Conservation (phyloP, 352 stramenopile genomes). For the Stramenopiles sp. region DNA sequence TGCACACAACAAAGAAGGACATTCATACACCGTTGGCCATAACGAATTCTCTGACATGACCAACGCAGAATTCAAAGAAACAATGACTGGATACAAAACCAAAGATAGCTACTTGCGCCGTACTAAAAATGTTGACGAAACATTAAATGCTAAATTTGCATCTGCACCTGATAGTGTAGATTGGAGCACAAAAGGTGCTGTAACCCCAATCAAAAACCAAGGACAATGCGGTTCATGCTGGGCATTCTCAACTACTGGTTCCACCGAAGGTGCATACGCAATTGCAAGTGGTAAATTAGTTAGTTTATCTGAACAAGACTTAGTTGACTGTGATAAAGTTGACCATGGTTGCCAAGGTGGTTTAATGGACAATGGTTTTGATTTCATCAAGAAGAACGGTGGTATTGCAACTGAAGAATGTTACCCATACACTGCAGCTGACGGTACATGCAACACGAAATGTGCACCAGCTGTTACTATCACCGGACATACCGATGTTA, state of each 20-base stretch:
- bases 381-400: conserved; percentile 68
- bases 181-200: conserved; percentile 73
- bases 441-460: conserved; percentile 28
- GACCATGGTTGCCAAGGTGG: conserved; percentile 89
- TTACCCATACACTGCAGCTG: conserved; percentile 72
- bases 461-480: conserved; percentile 21
- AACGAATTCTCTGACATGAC: conserved; percentile 85
- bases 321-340: conserved; percentile 86
- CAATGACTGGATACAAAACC: conserved; percentile 14
- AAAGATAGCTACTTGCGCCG: background rate
- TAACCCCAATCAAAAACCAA: conserved; percentile 95
- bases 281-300: conserved; percentile 67
- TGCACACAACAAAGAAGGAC: conserved; percentile 51
- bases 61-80: conserved; percentile 73
- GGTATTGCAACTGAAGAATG: conserved; percentile 78
- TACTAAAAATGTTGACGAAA: background rate
- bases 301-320: conserved; percentile 86
- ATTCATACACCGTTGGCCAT: conserved; percentile 60
- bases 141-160: conserved; percentile 18
- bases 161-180: conserved; percentile 55
- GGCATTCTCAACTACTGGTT: conserved; percentile 92
- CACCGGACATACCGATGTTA: conserved; percentile 60
- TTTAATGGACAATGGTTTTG: conserved; percentile 90
- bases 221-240: conserved; percentile 92
- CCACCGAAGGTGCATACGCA: conserved; percentile 86